phyloP scores from a whole-genome alignment of 108 stramenopile species.

The Cyclostephanos invisitatus region DNA sequence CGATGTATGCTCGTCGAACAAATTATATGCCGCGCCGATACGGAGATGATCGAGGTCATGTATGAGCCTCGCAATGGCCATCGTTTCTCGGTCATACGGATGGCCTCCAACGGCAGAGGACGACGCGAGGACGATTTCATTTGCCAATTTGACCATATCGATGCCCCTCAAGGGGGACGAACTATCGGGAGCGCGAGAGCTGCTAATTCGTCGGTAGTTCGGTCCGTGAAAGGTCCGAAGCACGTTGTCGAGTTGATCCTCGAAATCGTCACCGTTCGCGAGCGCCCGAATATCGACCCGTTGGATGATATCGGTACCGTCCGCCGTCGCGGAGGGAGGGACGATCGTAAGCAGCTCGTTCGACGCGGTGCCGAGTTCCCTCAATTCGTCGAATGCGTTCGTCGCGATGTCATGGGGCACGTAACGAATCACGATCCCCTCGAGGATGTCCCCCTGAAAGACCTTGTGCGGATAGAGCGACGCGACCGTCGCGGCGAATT shows the following conservation, averaged over 20 bases:
- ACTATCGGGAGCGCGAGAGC: neutral
- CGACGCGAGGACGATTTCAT: constrained; percentile 12
- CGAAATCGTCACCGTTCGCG: constrained; percentile 17
- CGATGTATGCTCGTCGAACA: constrained; percentile 39
- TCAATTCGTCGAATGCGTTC: constrained; percentile 28
- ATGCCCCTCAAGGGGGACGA: neutral
- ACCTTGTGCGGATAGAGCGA: constrained; percentile 71
- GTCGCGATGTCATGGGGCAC: constrained; percentile 35
- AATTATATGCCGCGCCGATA: constrained; percentile 48
- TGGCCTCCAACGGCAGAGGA: neutral
- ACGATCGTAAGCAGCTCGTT: constrained; percentile 43
- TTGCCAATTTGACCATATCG: constrained; percentile 35
- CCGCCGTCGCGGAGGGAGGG: constrained; percentile 4
- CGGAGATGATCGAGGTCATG: constrained; percentile 51
- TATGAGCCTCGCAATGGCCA: constrained; percentile 64
- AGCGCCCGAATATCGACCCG: constrained; percentile 9
- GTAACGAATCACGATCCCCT: constrained; percentile 83
- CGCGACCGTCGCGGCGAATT: constrained; percentile 14
- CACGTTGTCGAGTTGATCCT: constrained; percentile 21
- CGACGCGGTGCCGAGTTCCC: constrained; percentile 32
- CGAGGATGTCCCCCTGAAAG: constrained; percentile 80
- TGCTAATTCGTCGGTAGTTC: constrained; percentile 20
- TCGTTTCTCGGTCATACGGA: constrained; percentile 57
- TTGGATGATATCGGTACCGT: constrained; percentile 2
- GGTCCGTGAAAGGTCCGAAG: constrained; percentile 21